A percentile compares a stretch with the other conserved stretches of the same genome.
phyloP scores from a whole-genome alignment of 768 basidiomycete species.

The Termitomyces sp. region DNA sequence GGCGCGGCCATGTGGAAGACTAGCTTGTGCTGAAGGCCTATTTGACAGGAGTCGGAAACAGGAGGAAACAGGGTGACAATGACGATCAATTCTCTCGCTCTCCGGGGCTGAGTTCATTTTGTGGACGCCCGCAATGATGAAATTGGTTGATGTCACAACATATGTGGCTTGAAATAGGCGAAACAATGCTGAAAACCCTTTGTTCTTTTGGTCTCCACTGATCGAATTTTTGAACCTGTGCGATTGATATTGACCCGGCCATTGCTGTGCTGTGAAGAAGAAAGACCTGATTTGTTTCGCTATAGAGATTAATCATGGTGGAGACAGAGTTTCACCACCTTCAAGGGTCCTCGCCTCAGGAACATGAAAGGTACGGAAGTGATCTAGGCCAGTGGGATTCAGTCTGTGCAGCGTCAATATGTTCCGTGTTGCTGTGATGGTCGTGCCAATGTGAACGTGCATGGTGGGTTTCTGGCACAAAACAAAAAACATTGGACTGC shows the following conservation, averaged over 20 bases:
- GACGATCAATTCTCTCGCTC: background rate
- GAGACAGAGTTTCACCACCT: background rate
- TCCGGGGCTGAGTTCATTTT: background rate
- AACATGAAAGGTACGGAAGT: constrained; percentile 9
- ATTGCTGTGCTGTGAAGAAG: background rate
- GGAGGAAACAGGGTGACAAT: background rate
- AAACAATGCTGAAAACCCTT: background rate
- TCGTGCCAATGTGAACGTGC: background rate
- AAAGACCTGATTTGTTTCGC: background rate
- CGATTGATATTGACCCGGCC: background rate
- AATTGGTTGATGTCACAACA: background rate
- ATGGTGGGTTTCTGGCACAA: background rate
- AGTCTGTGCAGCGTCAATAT: background rate
- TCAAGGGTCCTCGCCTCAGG: background rate
- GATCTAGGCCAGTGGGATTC: background rate
- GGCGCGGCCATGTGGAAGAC: background rate
- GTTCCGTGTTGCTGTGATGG: constrained; percentile 5
- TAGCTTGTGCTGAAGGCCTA: background rate
- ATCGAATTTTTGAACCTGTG: background rate
- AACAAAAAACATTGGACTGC: background rate
- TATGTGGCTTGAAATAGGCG: background rate
- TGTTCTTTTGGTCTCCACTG: background rate
- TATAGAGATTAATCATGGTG: background rate
- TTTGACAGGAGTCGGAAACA: background rate
- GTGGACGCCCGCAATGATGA: background rate